Evolutionary conservation across 2,329 filamentous ascomycete genomes (phyloP).

Genomic region (Pyrenophora seminiperda): DNA sequence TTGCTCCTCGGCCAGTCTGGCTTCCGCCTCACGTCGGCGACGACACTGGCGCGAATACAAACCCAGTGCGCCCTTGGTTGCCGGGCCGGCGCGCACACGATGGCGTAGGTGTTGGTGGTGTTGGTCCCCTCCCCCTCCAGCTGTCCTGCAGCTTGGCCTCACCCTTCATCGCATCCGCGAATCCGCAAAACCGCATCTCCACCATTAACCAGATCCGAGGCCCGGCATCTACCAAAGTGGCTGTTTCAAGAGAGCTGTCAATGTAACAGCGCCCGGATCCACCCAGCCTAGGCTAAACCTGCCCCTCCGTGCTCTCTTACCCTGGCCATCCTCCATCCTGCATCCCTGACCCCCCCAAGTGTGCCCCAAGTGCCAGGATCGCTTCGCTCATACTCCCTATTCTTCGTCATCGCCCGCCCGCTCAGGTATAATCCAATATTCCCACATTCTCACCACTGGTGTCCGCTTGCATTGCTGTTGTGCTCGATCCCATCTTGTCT

Average conservation of each 20-base stretch:
- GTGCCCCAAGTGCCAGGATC: constrained; percentile 4
- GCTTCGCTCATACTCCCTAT: constrained; percentile 14
- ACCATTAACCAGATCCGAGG: not conserved
- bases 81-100: constrained; percentile 24
- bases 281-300: constrained; percentile 17
- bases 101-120: not conserved
- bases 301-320: constrained; percentile 10
- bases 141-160: not conserved
- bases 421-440: constrained; percentile 21
- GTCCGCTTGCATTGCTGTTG: constrained; percentile 5
- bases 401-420: constrained; percentile 27
- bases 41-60: constrained; percentile 13
- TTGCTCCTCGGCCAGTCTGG: constrained; percentile 1
- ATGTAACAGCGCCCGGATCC: constrained; percentile 11
- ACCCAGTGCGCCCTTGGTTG: constrained; percentile 19
- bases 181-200: not conserved
- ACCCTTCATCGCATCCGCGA: not conserved
- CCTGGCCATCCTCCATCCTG: too few relatives aligned
- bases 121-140: not conserved
- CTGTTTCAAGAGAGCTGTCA: constrained; percentile 9
- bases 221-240: constrained; percentile 1
- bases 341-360: constrained; percentile 4
- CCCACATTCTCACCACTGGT: constrained; percentile 16
- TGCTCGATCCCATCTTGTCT: not conserved
- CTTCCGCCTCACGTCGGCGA: constrained; percentile 23